Evolutionary conservation across 1,284 basidiomycete genomes (phyloP).

Genomic region (Apiotrichum veenhuisii): DNA sequence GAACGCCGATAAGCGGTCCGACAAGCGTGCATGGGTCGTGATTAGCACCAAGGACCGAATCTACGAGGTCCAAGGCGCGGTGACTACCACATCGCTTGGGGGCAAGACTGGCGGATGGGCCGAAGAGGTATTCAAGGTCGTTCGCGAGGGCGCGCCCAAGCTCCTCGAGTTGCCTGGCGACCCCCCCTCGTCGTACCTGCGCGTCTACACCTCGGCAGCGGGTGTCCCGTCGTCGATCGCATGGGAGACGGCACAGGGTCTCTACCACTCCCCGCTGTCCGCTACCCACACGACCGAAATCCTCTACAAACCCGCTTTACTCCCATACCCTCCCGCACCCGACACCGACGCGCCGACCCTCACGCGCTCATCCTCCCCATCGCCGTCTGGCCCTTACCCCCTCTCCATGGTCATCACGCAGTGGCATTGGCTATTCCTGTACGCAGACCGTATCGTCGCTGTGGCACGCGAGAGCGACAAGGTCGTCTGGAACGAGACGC

Average conservation of each 20-base stretch:
- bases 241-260: slow-evolving; percentile 86
- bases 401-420: slow-evolving; percentile 79
- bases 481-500: slow-evolving; percentile 73
- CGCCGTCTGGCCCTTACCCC: slow-evolving; percentile 28
- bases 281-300: slow-evolving; percentile 34
- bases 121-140: slow-evolving; percentile 66
- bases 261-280: slow-evolving; percentile 67
- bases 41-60: slow-evolving; percentile 83
- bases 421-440: slow-evolving; percentile 87
- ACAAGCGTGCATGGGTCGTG: slow-evolving; percentile 57
- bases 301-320: slow-evolving; percentile 32
- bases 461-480: slow-evolving; percentile 78
- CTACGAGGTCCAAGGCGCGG: slow-evolving; percentile 79
- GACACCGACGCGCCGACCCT: slow-evolving; percentile 63
- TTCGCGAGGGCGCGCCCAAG: slow-evolving; percentile 72
- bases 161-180: slow-evolving; percentile 81
- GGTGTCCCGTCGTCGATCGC: slow-evolving; percentile 54
- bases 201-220: slow-evolving; percentile 58
- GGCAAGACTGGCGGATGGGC: slow-evolving; percentile 65
- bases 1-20: slow-evolving; percentile 25
- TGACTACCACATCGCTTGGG: slow-evolving; percentile 32
- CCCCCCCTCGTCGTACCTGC: slow-evolving; percentile 67
- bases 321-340: slow-evolving; percentile 60
- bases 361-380: slow-evolving; percentile 20
- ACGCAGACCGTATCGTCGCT: slow-evolving; percentile 71